phyloP scores from a whole-genome alignment of 805 yeast genomes.

The Ogataea philodendri region DNA sequence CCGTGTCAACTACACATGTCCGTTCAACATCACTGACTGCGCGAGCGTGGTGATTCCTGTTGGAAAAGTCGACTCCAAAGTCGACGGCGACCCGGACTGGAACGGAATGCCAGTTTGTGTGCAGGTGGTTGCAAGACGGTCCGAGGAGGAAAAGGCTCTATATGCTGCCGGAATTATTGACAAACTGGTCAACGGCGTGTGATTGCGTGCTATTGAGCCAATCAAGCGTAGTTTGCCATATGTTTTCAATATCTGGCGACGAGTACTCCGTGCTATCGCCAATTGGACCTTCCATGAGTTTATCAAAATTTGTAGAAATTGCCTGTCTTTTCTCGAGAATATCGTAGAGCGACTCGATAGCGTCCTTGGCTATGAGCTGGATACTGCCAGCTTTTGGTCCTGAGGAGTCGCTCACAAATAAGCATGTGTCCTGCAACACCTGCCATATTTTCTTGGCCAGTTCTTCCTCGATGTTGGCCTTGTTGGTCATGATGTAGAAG shows the following conservation, averaged over 20 bases:
- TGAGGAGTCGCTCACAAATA: no score
- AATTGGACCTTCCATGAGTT: no score
- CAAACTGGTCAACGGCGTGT: slow-evolving; percentile 11
- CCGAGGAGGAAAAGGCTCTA: slow-evolving; percentile 57
- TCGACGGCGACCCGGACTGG: slow-evolving; percentile 37
- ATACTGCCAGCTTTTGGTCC: no score
- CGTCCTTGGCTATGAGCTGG: no score
- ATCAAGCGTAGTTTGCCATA: slow-evolving; percentile 13
- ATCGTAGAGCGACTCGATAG: no score
- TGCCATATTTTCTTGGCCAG: no score
- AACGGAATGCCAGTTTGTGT: slow-evolving; percentile 63
- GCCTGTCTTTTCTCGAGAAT: no score
- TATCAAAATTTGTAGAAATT: no score
- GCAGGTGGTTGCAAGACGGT: slow-evolving; percentile 60
- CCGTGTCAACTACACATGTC: slow-evolving; percentile 48
- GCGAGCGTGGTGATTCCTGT: slow-evolving; percentile 54
- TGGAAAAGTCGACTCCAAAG: slow-evolving; percentile 46
- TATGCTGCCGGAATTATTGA: slow-evolving; percentile 17
- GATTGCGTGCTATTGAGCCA: slow-evolving; percentile 8
- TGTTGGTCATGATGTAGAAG: no score
- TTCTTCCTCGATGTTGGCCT: no score
- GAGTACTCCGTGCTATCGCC: no score
- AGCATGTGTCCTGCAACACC: no score
- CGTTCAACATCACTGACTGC: slow-evolving; percentile 53
- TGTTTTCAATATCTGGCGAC: slow-evolving; percentile 9